A percentile compares a stretch with the other conserved stretches of the same genome.
These are phyloP conservation scores for Cardamine chenopodiifolia DNA, from an alignment of 345 rosid species.

Conservation along the genomic window DNA sequence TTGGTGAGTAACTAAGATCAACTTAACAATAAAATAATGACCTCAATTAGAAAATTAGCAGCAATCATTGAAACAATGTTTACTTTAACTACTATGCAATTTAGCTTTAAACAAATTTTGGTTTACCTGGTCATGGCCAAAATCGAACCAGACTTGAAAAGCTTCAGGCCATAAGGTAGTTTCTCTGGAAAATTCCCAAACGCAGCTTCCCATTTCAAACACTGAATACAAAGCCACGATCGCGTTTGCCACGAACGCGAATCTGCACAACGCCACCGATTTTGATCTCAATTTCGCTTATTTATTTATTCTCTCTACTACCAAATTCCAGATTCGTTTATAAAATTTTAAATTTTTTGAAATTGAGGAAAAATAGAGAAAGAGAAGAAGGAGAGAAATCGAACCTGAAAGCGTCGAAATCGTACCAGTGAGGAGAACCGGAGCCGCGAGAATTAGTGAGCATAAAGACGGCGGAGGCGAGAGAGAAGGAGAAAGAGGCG, in stretches of 20 bases:
- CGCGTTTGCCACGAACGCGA: constrained; percentile 76
- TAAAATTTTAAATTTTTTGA: neutral
- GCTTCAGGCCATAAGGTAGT: constrained; percentile 80
- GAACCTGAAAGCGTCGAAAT: constrained; percentile 93
- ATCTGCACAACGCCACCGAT: constrained; percentile 47
- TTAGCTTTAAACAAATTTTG: neutral
- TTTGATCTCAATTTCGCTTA: neutral
- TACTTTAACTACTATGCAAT: neutral
- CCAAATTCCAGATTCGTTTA: constrained; percentile 10
- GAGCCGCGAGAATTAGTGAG: constrained; percentile 70
- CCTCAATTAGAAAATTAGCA: constrained; percentile 4
- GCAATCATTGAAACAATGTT: constrained; percentile 35
- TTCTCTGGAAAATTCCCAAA: constrained; percentile 82
- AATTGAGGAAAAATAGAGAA: neutral
- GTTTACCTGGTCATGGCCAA: constrained; percentile 96
- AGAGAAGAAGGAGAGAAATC: neutral
- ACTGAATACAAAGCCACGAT: constrained; percentile 84
- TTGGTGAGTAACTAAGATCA: neutral
- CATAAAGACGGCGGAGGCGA: constrained; percentile 87
- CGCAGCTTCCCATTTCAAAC: constrained; percentile 72
- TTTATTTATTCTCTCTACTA: neutral
- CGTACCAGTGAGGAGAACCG: constrained; percentile 71
- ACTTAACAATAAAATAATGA: neutral
- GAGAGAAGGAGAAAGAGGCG: constrained; percentile 75
- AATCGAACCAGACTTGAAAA: constrained; percentile 96